Conservation (phyloP, 192 early-diverging fungal genomes). For the Phlyctochytrium planicorne region DNA sequence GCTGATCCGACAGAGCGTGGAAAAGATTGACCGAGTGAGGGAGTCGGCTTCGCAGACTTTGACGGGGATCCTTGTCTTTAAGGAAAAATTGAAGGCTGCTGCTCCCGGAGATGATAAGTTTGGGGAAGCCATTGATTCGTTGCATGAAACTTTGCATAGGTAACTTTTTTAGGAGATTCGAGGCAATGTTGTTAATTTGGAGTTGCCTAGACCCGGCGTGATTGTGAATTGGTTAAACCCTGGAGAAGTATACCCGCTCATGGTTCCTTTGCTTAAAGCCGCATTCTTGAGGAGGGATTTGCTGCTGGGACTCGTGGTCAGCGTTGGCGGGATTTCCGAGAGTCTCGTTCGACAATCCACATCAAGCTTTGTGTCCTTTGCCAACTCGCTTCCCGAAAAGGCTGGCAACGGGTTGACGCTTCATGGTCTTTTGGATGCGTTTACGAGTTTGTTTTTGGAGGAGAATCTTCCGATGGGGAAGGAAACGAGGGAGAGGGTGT, state of each 20-base stretch:
- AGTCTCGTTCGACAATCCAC: conserved; percentile 72
- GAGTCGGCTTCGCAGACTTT: conserved; percentile 69
- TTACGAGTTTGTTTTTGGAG: background rate
- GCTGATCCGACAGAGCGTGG: conserved; percentile 75
- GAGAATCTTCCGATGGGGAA: conserved; percentile 17
- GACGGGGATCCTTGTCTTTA: conserved; percentile 14
- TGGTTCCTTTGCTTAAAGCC: conserved; percentile 56
- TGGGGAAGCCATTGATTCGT: too few relatives aligned
- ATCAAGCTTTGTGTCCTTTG: conserved; percentile 58
- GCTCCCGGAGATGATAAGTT: background rate
- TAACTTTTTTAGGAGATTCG: too few relatives aligned
- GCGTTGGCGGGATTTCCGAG: conserved; percentile 78
- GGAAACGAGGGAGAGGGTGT: conserved; percentile 64
- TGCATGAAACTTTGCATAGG: too few relatives aligned
- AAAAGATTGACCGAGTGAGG: conserved; percentile 90
- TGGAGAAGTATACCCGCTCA: conserved; percentile 58
- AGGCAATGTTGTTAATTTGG: too few relatives aligned
- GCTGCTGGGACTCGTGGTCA: conserved; percentile 68
- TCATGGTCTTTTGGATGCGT: conserved; percentile 36
- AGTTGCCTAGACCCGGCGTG: too few relatives aligned
- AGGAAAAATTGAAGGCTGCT: conserved; percentile 6
- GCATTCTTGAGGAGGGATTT: conserved; percentile 58
- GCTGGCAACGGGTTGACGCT: conserved; percentile 13
- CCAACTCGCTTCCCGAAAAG: conserved; percentile 41
- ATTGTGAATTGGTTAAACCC: conserved; percentile 62